phyloP scores from a whole-genome alignment of 2,329 filamentous ascomycete species.

The Alternaria longipes region DNA sequence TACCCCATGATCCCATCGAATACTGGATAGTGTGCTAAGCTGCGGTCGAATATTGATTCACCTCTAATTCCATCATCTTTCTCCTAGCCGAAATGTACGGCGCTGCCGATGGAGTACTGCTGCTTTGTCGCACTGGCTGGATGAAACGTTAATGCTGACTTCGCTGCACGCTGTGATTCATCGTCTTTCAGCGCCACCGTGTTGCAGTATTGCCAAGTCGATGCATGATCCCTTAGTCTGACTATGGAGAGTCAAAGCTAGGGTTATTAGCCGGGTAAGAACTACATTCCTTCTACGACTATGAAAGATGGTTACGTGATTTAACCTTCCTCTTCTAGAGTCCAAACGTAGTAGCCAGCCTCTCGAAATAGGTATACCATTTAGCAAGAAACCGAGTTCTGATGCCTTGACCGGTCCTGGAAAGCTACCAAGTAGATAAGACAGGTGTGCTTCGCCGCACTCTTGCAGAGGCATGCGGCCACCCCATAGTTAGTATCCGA shows the following conservation, averaged over 20 bases:
- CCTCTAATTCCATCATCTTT: neutral
- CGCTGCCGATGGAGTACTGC: neutral
- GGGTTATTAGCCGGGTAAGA: neutral
- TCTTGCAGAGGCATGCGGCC: neutral
- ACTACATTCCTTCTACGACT: neutral
- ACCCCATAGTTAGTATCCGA: neutral
- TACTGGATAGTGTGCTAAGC: neutral
- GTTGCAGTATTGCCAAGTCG: neutral
- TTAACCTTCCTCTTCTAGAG: neutral
- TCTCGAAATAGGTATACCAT: neutral
- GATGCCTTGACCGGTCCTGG: neutral
- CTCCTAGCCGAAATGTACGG: neutral
- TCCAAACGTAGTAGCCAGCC: neutral
- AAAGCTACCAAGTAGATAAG: neutral
- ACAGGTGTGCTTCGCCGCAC: neutral
- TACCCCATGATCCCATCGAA: neutral
- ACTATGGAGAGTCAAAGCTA: neutral
- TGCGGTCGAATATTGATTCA: neutral
- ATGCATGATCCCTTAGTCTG: neutral
- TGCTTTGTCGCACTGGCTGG: neutral
- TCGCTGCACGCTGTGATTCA: neutral
- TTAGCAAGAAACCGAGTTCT: neutral
- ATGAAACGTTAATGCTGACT: neutral
- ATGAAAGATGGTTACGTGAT: neutral
- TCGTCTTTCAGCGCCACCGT: neutral